Evolutionary conservation across 75 land plant genomes (phyloP).

Genomic region (Picea glauca): DNA sequence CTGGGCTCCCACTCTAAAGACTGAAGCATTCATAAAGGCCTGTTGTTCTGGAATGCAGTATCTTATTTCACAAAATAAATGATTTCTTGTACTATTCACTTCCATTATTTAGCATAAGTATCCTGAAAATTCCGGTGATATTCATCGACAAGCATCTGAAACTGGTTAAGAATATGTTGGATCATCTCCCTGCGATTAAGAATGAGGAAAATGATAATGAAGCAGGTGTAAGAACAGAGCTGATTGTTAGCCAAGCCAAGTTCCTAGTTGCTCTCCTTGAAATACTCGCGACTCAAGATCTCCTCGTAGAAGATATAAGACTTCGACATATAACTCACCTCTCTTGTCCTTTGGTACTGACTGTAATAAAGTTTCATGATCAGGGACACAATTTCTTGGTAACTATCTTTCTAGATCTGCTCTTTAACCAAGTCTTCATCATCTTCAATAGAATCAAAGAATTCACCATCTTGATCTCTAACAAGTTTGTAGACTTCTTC

Average conservation of each 20-base stretch:
- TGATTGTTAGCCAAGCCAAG: constrained; percentile 69
- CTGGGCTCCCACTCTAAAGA: too few relatives aligned
- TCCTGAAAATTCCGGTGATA: constrained; percentile 70
- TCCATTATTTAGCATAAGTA: too few relatives aligned
- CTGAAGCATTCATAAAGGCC: too few relatives aligned
- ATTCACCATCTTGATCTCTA: too few relatives aligned
- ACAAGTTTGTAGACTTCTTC: too few relatives aligned
- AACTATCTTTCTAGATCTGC: too few relatives aligned
- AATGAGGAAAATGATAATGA: constrained; percentile 76
- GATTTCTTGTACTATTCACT: too few relatives aligned
- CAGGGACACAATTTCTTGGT: constrained; percentile 6
- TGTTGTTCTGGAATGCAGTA: too few relatives aligned
- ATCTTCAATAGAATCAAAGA: too few relatives aligned
- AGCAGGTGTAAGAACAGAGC: constrained; percentile 75
- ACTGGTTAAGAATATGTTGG: constrained; percentile 51
- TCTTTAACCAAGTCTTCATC: too few relatives aligned
- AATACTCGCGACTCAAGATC: constrained; percentile 83
- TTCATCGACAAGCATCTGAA: constrained; percentile 67
- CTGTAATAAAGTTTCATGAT: constrained; percentile 93
- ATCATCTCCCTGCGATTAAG: constrained; percentile 79
- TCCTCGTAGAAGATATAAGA: constrained; percentile 94
- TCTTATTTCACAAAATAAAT: too few relatives aligned
- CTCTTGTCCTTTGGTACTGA: constrained; percentile 80
- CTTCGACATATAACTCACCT: constrained; percentile 66
- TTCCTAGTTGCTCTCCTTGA: constrained; percentile 73